Conservation (phyloP, 805 yeast species). For the Kazachstania kunashirensis region DNA sequence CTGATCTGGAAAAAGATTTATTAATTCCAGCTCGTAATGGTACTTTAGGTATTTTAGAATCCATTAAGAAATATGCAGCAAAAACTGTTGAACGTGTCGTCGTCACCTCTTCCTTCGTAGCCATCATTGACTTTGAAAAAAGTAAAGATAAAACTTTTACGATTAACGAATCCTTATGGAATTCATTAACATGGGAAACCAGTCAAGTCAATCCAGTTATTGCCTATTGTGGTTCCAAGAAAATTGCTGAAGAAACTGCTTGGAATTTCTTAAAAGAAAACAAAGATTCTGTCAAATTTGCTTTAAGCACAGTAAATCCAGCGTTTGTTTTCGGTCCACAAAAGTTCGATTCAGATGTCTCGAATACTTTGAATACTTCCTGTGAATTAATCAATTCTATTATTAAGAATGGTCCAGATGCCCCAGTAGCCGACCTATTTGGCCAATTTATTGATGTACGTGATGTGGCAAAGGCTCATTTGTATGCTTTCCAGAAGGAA, state of each 20-base stretch:
- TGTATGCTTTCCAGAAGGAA: constrained; percentile 37
- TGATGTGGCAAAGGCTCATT: constrained; percentile 53
- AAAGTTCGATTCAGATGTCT: constrained; percentile 32
- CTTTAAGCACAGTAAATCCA: constrained; percentile 36
- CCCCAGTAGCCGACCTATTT: constrained; percentile 20
- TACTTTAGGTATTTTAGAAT: constrained; percentile 37
- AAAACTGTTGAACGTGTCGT: constrained; percentile 38
- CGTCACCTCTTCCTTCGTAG: constrained; percentile 47
- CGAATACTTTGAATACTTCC: constrained; percentile 32
- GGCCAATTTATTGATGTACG: constrained; percentile 43
- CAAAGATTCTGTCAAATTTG: constrained; percentile 33
- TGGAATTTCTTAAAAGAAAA: constrained; percentile 41
- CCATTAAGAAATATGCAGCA: constrained; percentile 35
- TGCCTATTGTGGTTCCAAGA: constrained; percentile 40
- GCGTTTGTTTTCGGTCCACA: constrained; percentile 45
- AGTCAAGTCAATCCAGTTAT: constrained; percentile 11
- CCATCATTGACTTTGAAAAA: constrained; percentile 30
- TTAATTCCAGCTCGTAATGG: constrained; percentile 47
- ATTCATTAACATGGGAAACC: constrained; percentile 26
- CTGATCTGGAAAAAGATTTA: constrained; percentile 39
- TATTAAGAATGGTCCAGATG: constrained; percentile 24
- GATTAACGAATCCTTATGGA: constrained; percentile 32
- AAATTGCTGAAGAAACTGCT: constrained; percentile 46
- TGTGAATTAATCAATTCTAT: constrained; percentile 26
- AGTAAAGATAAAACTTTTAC: constrained; percentile 8